Percentiles rank a stretch among this genome's conserved stretches.
Conservation (phyloP, 163 green algal species). For the Scenedesmus sp. region DNA sequence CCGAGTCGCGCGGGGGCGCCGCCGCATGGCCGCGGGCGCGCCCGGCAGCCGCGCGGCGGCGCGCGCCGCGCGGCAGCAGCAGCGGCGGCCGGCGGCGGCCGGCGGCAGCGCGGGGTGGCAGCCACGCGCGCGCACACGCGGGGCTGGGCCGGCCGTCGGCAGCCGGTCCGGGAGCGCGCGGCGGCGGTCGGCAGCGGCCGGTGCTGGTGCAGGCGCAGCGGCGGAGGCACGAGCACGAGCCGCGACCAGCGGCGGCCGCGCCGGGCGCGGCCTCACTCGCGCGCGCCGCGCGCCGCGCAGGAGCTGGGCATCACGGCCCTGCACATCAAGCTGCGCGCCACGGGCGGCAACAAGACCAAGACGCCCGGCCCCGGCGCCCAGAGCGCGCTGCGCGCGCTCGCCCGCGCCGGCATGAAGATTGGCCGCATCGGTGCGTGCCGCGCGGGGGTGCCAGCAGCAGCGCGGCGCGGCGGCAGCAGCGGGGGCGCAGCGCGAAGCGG, state of each 20-base stretch:
- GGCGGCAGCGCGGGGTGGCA: neutral
- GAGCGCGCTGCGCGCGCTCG: slow-evolving; percentile 96
- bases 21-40: too few species aligned
- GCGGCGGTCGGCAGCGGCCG: neutral
- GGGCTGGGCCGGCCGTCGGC: neutral
- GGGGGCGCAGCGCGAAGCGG: neutral
- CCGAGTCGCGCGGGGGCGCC: too few species aligned
- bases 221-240: too few species aligned
- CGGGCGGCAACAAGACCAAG: slow-evolving; percentile 99
- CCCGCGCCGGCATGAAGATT: slow-evolving; percentile 99
- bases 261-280: too few species aligned
- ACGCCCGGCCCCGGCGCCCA: slow-evolving; percentile 97
- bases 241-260: too few species aligned
- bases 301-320: slow-evolving; percentile 98
- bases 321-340: slow-evolving; percentile 99
- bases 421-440: slow-evolving; percentile 90
- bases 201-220: neutral
- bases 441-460: neutral
- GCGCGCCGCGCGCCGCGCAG: slow-evolving; percentile 56
- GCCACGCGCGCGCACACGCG: neutral
- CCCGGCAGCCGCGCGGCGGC: too few species aligned
- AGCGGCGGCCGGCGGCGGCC: neutral
- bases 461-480: neutral
- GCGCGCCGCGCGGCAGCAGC: too few species aligned
- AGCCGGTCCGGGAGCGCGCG: slow-evolving; percentile 29